Evolutionary conservation across 192 early-diverging fungal genomes (phyloP).

Genomic region (Gigaspora rosea): DNA sequence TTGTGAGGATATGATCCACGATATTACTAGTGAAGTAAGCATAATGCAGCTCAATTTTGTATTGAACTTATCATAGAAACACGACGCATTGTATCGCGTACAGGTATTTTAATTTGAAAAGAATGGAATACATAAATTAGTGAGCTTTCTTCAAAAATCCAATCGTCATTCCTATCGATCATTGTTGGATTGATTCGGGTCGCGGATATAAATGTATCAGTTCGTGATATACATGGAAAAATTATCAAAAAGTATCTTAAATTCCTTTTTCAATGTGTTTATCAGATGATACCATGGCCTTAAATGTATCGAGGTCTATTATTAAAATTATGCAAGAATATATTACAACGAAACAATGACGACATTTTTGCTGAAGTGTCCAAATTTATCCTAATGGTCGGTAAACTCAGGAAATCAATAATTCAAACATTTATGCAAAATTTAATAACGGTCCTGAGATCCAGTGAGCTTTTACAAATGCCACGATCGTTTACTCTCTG

Average conservation of each 20-base stretch:
- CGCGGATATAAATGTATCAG: background rate
- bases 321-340: background rate
- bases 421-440: slow-evolving; percentile 1
- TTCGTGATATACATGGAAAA: background rate
- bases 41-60: background rate
- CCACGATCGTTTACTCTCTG: slow-evolving; percentile 2
- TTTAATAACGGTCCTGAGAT: slow-evolving; percentile 1
- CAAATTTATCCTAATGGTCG: slow-evolving; percentile 16
- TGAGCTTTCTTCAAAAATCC: background rate
- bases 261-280: slow-evolving; percentile 5
- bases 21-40: background rate
- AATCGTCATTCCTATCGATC: background rate
- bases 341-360: background rate
- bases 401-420: background rate
- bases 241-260: slow-evolving; percentile 8
- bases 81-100: background rate
- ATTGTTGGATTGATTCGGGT: background rate
- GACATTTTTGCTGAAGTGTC: background rate
- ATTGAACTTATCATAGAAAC: slow-evolving; percentile 8
- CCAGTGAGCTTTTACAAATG: slow-evolving; percentile 1
- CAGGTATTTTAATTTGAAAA: background rate
- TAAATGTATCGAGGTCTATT: background rate
- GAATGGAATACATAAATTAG: slow-evolving; percentile 23
- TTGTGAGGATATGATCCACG: slow-evolving; percentile 6
- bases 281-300: background rate